phyloP scores from a whole-genome alignment of 768 basidiomycete genomes.

The Suillus bovinus region DNA sequence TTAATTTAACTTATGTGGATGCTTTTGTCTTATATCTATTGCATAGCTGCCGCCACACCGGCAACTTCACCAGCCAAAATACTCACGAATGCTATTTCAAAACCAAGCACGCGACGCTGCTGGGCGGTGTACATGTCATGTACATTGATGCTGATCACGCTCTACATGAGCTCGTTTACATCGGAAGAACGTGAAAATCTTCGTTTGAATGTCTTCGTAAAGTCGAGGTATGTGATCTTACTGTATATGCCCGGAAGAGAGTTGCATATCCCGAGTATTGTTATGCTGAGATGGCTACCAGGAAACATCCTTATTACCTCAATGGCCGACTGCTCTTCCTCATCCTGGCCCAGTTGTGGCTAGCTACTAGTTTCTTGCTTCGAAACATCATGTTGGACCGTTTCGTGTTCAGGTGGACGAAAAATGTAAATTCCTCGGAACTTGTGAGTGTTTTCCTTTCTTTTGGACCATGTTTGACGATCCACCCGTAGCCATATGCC shows the following conservation, averaged over 20 bases:
- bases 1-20: slow-evolving; percentile 8
- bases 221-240: slow-evolving; percentile 51
- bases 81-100: slow-evolving; percentile 46
- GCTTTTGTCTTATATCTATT: slow-evolving; percentile 3
- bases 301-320: slow-evolving; percentile 74
- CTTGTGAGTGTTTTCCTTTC: slow-evolving; percentile 18
- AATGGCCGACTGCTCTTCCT: slow-evolving; percentile 70
- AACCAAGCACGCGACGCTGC: slow-evolving; percentile 46
- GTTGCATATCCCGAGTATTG: slow-evolving; percentile 15
- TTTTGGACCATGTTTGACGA: background rate
- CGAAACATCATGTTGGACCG: slow-evolving; percentile 67
- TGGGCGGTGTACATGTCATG: slow-evolving; percentile 49
- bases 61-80: slow-evolving; percentile 54
- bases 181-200: slow-evolving; percentile 35
- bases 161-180: slow-evolving; percentile 44
- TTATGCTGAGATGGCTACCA: slow-evolving; percentile 24
- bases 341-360: slow-evolving; percentile 48
- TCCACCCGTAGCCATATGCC: slow-evolving; percentile 19
- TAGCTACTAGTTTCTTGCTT: slow-evolving; percentile 49
- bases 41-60: slow-evolving; percentile 45
- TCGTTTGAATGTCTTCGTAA: slow-evolving; percentile 58
- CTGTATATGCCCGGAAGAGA: background rate
- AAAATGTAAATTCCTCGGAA: slow-evolving; percentile 13
- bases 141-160: slow-evolving; percentile 39
- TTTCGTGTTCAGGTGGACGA: slow-evolving; percentile 48